Evolutionary conservation across 2,329 filamentous ascomycete genomes (phyloP).

Genomic region (Magnaporthiopsis incrustans): DNA sequence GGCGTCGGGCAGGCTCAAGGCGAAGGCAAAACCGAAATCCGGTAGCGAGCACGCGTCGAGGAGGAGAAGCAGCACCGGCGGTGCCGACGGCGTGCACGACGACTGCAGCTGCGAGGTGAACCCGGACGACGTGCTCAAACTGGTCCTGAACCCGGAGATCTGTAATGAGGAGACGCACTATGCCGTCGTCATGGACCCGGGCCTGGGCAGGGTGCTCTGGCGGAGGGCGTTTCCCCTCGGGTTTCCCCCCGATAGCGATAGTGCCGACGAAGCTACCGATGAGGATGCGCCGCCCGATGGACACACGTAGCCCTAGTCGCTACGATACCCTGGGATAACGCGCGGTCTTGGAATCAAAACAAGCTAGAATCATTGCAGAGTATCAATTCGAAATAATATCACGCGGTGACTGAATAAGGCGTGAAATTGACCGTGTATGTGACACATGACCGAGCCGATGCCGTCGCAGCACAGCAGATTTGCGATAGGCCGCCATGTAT

Average conservation of each 20-base stretch:
- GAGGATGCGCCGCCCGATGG: not conserved
- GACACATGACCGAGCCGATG: not conserved
- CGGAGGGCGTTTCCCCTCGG: slow-evolving; percentile 18
- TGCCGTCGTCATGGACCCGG: slow-evolving; percentile 35
- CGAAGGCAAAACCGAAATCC: no score
- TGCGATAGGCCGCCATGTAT: not conserved
- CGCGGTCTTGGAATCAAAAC: no score
- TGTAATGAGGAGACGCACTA: slow-evolving; percentile 24
- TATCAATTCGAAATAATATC: no score
- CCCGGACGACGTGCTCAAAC: slow-evolving; percentile 15
- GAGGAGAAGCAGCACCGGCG: slow-evolving; percentile 16
- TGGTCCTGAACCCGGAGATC: slow-evolving; percentile 19
- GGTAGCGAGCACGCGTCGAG: not conserved
- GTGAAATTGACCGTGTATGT: not conserved
- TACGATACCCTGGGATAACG: no score
- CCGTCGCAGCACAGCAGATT: not conserved
- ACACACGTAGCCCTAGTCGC: no score
- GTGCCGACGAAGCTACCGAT: not conserved
- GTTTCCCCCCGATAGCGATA: not conserved
- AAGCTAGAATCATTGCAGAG: no score
- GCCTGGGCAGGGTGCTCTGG: slow-evolving; percentile 34
- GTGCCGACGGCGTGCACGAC: not conserved
- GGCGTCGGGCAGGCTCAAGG: not conserved
- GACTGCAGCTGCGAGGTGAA: slow-evolving; percentile 9
- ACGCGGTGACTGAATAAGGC: not conserved